Evolutionary conservation across 1,284 basidiomycete species (phyloP).

Genomic region (Agroathelia rolfsii): DNA sequence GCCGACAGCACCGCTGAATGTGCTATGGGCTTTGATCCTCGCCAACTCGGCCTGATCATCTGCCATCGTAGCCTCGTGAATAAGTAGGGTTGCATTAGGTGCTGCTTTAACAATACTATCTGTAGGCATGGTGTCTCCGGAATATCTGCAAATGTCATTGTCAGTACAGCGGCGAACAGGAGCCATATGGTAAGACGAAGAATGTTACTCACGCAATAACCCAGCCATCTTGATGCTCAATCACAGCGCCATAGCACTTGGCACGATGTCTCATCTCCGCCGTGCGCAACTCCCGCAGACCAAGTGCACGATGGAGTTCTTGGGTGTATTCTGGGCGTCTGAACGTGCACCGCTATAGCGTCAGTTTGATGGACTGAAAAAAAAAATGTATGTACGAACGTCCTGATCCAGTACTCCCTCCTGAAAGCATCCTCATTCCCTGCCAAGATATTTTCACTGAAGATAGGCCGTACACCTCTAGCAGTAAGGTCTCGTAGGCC

Average conservation of each 20-base stretch:
- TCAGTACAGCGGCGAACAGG: slow-evolving; percentile 7
- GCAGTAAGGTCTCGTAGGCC: slow-evolving; percentile 40
- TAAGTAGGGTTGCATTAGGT: slow-evolving; percentile 66
- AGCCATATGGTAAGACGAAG: slow-evolving; percentile 10
- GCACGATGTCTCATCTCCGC: slow-evolving; percentile 70
- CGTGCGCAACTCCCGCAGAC: slow-evolving; percentile 46
- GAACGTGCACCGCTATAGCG: no score
- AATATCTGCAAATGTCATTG: slow-evolving; percentile 39
- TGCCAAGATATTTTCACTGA: no score
- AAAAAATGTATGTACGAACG: no score
- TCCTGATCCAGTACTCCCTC: no score
- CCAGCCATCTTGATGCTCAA: slow-evolving; percentile 70
- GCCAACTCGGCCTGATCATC: slow-evolving; percentile 72
- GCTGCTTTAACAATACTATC: slow-evolving; percentile 61
- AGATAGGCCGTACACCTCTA: slow-evolving; percentile 43
- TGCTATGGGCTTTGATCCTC: slow-evolving; percentile 75
- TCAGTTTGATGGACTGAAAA: no score
- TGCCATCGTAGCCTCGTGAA: slow-evolving; percentile 90
- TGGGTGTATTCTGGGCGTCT: slow-evolving; percentile 30
- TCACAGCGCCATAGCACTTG: slow-evolving; percentile 59
- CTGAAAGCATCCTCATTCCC: no score
- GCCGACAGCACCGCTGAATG: slow-evolving; percentile 79
- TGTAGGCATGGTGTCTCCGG: slow-evolving; percentile 84
- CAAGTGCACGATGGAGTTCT: slow-evolving; percentile 40
- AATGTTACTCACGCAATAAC: slow-evolving; percentile 56